These are phyloP conservation scores for Knoxdaviesia proteae DNA, from an alignment of 2,329 filamentous ascomycete genomes.

Conservation along the genomic window DNA sequence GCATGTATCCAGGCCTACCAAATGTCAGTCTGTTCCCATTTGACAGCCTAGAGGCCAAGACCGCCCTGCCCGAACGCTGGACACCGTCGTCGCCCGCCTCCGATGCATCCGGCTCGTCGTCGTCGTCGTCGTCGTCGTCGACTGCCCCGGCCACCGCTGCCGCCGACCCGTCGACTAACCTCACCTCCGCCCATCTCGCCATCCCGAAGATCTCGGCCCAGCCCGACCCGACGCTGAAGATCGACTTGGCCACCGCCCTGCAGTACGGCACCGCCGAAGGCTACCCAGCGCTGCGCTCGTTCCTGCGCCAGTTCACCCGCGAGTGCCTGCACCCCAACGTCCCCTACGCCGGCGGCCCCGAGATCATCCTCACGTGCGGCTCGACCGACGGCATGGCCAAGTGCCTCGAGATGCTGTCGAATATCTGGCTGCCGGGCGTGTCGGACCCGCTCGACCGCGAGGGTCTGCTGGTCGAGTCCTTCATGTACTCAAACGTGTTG, in stretches of 20 bases:
- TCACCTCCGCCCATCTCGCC: conserved; percentile 28
- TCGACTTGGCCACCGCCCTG: conserved; percentile 62
- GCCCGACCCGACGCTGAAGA: conserved; percentile 41
- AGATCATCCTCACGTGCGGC: conserved; percentile 61
- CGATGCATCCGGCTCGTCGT: conserved; percentile 28
- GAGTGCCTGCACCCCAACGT: conserved; percentile 63
- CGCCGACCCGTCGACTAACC: conserved; percentile 11
- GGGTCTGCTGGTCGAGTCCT: conserved; percentile 61
- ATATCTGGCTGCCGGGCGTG: conserved; percentile 47
- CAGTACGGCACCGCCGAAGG: conserved; percentile 76
- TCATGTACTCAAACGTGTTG: conserved; percentile 60
- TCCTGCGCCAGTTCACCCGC: conserved; percentile 58
- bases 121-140: conserved; percentile 1
- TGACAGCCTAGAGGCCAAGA: conserved; percentile 70
- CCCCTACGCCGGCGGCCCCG: conserved; percentile 56
- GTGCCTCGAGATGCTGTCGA: conserved; percentile 50
- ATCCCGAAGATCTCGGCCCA: conserved; percentile 48
- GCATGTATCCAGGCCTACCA: conserved; percentile 41
- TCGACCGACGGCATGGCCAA: conserved; percentile 75
- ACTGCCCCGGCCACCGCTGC: conserved; percentile 3
- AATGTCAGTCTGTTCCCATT: conserved; percentile 71
- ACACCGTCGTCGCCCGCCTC: conserved; percentile 28
- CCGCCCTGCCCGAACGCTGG: conserved; percentile 56
- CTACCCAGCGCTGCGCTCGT: conserved; percentile 58
- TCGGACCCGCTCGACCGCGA: conserved; percentile 47